These are phyloP conservation scores for Fraxinus platypoda DNA, from an alignment of 305 asterid genomes.

Conservation along the genomic window DNA sequence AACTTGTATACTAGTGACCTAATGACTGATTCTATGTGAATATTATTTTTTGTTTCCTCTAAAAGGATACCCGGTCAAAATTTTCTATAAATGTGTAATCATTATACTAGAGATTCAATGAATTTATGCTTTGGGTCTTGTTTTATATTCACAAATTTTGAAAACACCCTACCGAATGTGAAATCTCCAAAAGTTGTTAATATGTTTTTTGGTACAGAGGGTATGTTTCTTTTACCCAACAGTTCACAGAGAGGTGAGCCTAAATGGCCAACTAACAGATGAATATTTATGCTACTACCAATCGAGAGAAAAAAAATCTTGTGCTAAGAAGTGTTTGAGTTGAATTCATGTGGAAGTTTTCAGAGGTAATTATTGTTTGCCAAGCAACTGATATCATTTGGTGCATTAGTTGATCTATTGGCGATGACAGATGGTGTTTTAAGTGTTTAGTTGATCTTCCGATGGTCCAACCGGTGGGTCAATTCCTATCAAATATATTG, in stretches of 20 bases:
- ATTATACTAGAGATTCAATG: not conserved
- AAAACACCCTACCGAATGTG: no score
- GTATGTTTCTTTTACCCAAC: not conserved
- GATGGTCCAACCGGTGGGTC: not conserved
- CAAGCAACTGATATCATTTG: not conserved
- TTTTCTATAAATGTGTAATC: not conserved
- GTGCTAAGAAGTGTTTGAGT: no score
- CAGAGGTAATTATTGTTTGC: no score
- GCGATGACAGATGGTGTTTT: not conserved
- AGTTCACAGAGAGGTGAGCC: not conserved
- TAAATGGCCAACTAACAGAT: no score
- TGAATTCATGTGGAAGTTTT: no score
- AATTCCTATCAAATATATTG: not conserved
- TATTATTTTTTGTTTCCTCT: no score
- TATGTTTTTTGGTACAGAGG: not conserved
- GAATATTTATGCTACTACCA: no score
- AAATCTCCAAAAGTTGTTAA: no score
- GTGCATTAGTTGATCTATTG: not conserved
- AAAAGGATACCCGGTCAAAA: no score
- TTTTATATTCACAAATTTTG: not conserved
- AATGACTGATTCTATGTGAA: no score
- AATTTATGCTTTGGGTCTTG: not conserved
- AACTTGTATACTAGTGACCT: no score
- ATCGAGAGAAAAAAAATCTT: no score
- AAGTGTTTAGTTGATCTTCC: not conserved